Base-by-base conservation (phyloP, 441 rosid genomes). In the Eruca vesicaria region DNA sequence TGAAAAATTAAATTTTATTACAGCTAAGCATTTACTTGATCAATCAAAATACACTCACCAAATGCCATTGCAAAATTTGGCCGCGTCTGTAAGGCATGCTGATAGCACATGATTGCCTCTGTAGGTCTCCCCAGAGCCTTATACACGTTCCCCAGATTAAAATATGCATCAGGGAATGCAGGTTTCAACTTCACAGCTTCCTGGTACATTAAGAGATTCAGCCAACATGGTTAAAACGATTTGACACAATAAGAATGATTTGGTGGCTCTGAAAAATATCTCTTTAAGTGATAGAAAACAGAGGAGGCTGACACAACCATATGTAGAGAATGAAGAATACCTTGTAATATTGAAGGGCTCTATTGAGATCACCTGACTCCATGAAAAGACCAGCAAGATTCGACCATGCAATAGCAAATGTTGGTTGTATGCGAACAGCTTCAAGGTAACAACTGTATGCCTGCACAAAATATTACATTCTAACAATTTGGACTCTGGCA, bases 331-430 rank as follows among this genome's bases (percentile, higher is more conserved):
- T 69, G 48, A 74, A 57, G 32, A 78, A 74, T 78, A 92, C 99
- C 97, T 94, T 90, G 82, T 96, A 96, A 81, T 96, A 96, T 50
- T 94, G 99, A 74, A 90, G 93, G 74, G 99, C 99, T 84, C 91
- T 86, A 70, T 86, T 89, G 69, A 90, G 87, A 84, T 96, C 98
- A 61, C 99, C 99, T 38, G 96, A 88, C 82, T 96, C 98, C 98
- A 96, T 87, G 80, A 92, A 90, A 79, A 96, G 97, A 82, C 96
- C 98, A 66, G 98, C 99, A 84, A 96, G 96, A 84, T 94, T 96
- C 50, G 98, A 96, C 98, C 99, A 96, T 28, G 99, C 99, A 73
- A 94, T 88, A 12, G 99, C 98, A 88, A 92, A 96, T 55, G 87
- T 90, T 58, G 99, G 99, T 78, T 96, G 97, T 75, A 96, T 96